Percentiles rank a stretch among this genome's conserved stretches.
These are phyloP conservation scores for Venustampulla echinocandica DNA, from an alignment of 495 filamentous ascomycete species.

Conservation along the genomic window DNA sequence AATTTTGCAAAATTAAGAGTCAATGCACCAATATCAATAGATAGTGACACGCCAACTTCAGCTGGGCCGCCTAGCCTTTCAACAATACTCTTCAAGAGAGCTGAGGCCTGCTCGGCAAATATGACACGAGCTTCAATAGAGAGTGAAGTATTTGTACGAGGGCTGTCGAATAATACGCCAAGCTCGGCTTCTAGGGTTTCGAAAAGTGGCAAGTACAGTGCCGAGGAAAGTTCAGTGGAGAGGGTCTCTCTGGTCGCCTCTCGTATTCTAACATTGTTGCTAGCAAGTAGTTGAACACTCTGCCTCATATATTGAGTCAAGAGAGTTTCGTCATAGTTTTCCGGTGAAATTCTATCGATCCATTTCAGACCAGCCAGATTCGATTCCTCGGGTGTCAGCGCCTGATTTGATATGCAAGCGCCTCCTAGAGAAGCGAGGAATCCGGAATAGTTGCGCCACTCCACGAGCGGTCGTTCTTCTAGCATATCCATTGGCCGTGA, in stretches of 20 bases:
- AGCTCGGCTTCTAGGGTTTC: slow-evolving; percentile 52
- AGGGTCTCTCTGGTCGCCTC: slow-evolving; percentile 56
- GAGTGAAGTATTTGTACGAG: slow-evolving; percentile 37
- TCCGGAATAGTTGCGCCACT: slow-evolving; percentile 59
- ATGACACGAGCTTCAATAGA: slow-evolving; percentile 50
- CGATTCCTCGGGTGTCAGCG: slow-evolving; percentile 42
- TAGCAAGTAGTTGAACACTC: slow-evolving; percentile 53
- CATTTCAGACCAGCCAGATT: slow-evolving; percentile 47
- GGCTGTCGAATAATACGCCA: slow-evolving; percentile 45
- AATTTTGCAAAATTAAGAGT: slow-evolving; percentile 54
- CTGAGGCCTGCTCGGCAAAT: slow-evolving; percentile 56
- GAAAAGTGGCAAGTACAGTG: slow-evolving; percentile 51
- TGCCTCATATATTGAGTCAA: slow-evolving; percentile 51
- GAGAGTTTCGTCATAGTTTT: slow-evolving; percentile 47
- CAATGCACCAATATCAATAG: slow-evolving; percentile 49
- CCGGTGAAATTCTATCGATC: slow-evolving; percentile 48
- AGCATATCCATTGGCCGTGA: slow-evolving; percentile 35
- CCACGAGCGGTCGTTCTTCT: slow-evolving; percentile 44
- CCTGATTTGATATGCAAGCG: slow-evolving; percentile 52
- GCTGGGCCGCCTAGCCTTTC: slow-evolving; percentile 50
- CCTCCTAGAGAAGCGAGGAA: slow-evolving; percentile 60
- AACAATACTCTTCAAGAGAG: slow-evolving; percentile 51
- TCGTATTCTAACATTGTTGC: slow-evolving; percentile 50
- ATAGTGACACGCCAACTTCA: slow-evolving; percentile 46
- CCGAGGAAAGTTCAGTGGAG: slow-evolving; percentile 48